Evolutionary conservation across 1,284 basidiomycete species (phyloP), one percentile per base, ranked within the genome.

Genomic region (Rhodotorula sp.): DNA sequence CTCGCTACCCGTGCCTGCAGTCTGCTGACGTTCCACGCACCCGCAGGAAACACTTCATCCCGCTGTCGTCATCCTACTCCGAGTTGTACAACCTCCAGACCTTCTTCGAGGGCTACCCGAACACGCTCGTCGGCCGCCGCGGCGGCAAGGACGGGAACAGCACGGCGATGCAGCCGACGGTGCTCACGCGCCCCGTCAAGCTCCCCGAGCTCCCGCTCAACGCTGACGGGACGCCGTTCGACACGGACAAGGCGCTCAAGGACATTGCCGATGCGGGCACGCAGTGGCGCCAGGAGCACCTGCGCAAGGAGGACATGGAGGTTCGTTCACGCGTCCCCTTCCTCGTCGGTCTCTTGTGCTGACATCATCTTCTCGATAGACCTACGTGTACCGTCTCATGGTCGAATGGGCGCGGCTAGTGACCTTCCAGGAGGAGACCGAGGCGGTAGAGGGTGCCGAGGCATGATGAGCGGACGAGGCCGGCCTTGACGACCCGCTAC

Each of bases 1-100:
- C 25, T 25, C 48, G 34, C 4, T 4, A 46, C 25, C 10, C 9
- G 1, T 27, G 9, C 53, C 14, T 27, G 27, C 53, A 60, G 49
- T 16, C 7, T 34, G 49, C 21, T 59, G 13, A 17, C 55, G 57
- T 10, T 19, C 14, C 57, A 48, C 16, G 50, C 19, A 4, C n/a
- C 56, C 66, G 23, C 68, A 95, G 92, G 93, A 85, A 97, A 55
- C 94, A 97, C 82, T 97, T 89, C 81, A 93, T 97, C 72, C 94
- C 94, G 0, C 82, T 97, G 48, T 93, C 93, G 0, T 85, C 90
- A 44, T 86, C 88, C 7, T 97, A 96, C 81, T 84, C 87, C 67
- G 94, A 97, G 82, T 87, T 97, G 63, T 96, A 97, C 83, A 94
- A 96, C 79, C 87, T 97, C 66, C 87, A 91, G 79, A 86, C 91